A percentile compares a stretch with the other conserved stretches of the same genome.
Conservation (phyloP, 148 eudicot genomes). For the Suaeda aralocaspica region DNA sequence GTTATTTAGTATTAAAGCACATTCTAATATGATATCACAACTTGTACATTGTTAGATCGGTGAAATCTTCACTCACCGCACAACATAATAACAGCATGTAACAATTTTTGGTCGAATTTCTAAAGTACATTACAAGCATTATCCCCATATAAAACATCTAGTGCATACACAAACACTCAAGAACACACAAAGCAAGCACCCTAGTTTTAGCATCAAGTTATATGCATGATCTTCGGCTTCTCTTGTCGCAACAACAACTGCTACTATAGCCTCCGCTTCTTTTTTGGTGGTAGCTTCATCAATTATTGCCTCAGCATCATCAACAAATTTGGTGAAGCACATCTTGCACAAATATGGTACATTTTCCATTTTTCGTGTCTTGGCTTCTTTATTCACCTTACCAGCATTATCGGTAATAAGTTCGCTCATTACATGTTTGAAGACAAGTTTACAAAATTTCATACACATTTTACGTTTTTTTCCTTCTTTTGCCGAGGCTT, state of each 20-base stretch:
- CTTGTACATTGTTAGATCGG: too few species aligned
- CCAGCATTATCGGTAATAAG: neutral
- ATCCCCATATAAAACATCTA: neutral
- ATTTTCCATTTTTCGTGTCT: neutral
- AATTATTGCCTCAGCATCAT: neutral
- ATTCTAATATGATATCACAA: too few species aligned
- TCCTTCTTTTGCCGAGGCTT: neutral
- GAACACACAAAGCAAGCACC: neutral
- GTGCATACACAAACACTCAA: neutral
- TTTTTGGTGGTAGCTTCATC: neutral
- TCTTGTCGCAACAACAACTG: neutral
- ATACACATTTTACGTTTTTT: slow-evolving; percentile 1
- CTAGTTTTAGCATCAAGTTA: neutral
- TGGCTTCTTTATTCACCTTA: neutral
- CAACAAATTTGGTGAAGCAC: neutral
- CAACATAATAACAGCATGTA: too few species aligned
- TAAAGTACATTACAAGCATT: neutral
- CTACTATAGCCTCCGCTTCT: neutral
- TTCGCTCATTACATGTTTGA: neutral
- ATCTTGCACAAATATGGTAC: neutral
- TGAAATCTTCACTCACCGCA: too few species aligned
- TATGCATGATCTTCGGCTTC: slow-evolving; percentile 1
- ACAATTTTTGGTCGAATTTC: too few species aligned
- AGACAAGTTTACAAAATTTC: neutral
- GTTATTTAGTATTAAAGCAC: too few species aligned